Conservation (phyloP, 345 rosid genomes). For the Heritiera fomes region DNA sequence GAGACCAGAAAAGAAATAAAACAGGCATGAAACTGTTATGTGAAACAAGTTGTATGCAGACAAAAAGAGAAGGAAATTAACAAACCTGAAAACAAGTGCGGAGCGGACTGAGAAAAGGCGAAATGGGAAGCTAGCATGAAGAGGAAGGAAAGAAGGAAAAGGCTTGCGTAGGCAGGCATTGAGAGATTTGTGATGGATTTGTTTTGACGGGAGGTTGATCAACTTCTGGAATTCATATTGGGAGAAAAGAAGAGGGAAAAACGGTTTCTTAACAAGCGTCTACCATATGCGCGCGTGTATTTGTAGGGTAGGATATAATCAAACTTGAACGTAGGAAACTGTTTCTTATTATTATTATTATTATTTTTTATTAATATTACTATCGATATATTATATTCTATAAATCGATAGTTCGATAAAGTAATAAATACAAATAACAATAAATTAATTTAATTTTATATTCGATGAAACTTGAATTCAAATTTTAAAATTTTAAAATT, state of each 20-base stretch:
- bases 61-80: background rate
- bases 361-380: too few relatives aligned
- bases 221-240: background rate
- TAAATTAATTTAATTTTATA: too few relatives aligned
- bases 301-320: too few relatives aligned
- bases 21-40: background rate
- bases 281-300: too few relatives aligned
- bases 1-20: background rate
- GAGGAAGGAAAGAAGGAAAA: conserved; percentile 19
- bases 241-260: background rate
- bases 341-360: too few relatives aligned
- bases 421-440: too few relatives aligned
- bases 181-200: background rate
- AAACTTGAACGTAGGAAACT: too few relatives aligned
- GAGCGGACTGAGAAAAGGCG: conserved; percentile 1
- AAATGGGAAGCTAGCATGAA: background rate
- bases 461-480: too few relatives aligned
- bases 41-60: background rate
- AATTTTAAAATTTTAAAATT: too few relatives aligned
- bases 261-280: conserved; percentile 7
- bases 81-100: conserved; percentile 23
- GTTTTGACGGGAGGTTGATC: background rate
- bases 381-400: too few relatives aligned
- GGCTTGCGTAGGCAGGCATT: conserved; percentile 11
- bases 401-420: too few relatives aligned